Base-by-base conservation (phyloP, 1,284 basidiomycete species). In the Sanghuangporus weigelae region DNA sequence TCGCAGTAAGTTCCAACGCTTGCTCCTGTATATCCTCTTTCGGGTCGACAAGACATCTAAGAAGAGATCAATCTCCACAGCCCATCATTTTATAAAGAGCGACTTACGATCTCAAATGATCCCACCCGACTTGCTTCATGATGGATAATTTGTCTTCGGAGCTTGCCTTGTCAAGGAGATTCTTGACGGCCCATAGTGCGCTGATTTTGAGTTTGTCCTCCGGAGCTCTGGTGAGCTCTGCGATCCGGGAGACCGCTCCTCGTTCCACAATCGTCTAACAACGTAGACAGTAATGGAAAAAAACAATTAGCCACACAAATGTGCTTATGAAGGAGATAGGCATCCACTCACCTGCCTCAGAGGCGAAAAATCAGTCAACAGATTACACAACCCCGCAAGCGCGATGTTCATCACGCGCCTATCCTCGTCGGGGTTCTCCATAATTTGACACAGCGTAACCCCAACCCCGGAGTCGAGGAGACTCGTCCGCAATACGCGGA, bases 331-430 rank as follows among this genome's bases (percentile, higher is more conserved):
- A 19, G 3, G 26, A 31, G 2, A 31, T 5, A 31, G 1, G 4
- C 19, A 23, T 5, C 59, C 2, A 79, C 87, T 69, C 67, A 91
- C 90, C 61, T 78, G 74, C 64, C 86, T 80, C 68, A 96, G 73
- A 5, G 95, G 94, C 14, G 92, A 94, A 72, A 93, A 95, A 64
- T 95, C 91, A 62, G 87, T 88, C 3, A 96, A 82, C 36, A 96
- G 79, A 72, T 96, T 97, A 72, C 91, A 93, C 3, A 96, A 81
- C 0, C 87, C 88, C 0, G 85, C 82, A 0, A 92, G 77, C 0
- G 92, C 91, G 0, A 90, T 90, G 42, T 82, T 81, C 55, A 86
- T 81, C 31, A 96, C 91, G 11, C 89, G 78, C 53, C 81, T 76
- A 68, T 93, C 90, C 66, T 92, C 86, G 12, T 84, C 80, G 56